Evolutionary conservation across 2,329 filamentous ascomycete genomes (phyloP).

Genomic region (Nakataea oryzae): DNA sequence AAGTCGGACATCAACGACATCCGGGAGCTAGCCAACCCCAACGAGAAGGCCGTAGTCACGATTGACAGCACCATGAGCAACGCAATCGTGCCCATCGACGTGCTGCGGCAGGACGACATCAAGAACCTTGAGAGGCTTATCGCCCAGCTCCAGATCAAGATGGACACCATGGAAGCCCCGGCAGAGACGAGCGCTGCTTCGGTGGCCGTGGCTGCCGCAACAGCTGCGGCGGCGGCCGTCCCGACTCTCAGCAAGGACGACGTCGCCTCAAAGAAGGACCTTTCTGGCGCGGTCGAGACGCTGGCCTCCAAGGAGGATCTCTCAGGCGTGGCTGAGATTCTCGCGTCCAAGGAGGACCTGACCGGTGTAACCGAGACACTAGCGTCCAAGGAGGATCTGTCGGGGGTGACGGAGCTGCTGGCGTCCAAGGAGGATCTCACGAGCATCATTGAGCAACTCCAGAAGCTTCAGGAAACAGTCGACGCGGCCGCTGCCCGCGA

Average conservation of each 20-base stretch:
- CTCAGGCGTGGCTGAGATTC: slow-evolving; percentile 36
- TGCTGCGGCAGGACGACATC: slow-evolving; percentile 60
- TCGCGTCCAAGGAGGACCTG: slow-evolving; percentile 12
- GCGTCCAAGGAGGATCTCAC: slow-evolving; percentile 18
- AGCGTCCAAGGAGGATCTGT: slow-evolving; percentile 2
- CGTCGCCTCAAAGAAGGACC: slow-evolving; percentile 15
- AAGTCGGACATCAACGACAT: slow-evolving; percentile 40
- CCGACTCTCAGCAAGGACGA: slow-evolving; percentile 7
- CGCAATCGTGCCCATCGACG: slow-evolving; percentile 37
- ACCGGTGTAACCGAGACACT: slow-evolving; percentile 38
- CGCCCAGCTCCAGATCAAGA: slow-evolving; percentile 70
- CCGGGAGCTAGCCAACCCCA: slow-evolving; percentile 42
- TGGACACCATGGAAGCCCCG: slow-evolving; percentile 62
- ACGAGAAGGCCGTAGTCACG: slow-evolving; percentile 34
- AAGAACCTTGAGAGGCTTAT: slow-evolving; percentile 80
- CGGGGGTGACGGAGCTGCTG: neutral
- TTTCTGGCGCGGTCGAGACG: slow-evolving; percentile 38
- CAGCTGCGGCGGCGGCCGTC: neutral
- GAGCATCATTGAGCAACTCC: slow-evolving; percentile 39
- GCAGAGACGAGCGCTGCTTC: slow-evolving; percentile 25
- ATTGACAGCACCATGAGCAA: slow-evolving; percentile 31
- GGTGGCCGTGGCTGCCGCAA: slow-evolving; percentile 19
- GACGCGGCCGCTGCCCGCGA: slow-evolving; percentile 14
- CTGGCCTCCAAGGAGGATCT: slow-evolving; percentile 14
- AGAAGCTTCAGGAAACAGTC: slow-evolving; percentile 29